Evolutionary conservation across 140 eudicot genomes (phyloP), one percentile per base, ranked within the genome.

Genomic region (Bidens hawaiensis): DNA sequence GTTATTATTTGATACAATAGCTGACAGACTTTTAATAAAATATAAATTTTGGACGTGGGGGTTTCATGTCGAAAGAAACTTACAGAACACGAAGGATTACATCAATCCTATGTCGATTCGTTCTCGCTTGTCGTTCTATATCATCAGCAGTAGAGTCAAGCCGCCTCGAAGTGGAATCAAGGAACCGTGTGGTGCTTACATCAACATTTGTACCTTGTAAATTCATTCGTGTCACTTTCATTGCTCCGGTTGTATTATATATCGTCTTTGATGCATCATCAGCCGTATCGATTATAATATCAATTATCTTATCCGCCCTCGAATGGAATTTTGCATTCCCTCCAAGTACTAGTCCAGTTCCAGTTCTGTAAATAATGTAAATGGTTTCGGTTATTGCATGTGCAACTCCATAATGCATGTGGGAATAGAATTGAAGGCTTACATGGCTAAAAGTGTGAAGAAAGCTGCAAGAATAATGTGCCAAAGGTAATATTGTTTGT

Each of bases 201-300:
- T 51, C 80, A 43, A 57, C 76, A 40, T 71, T 71, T 8, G 75
- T 59, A 65, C 64, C 75, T 73, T 65, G 63, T 73, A 90, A 70
- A 74, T 69, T 83, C 12, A 1, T 31, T 49, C 73, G 68, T 62
- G 89, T 86, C 24, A 48, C 26, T 46, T 59, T 90, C 95, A 90
- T 83, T 15, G 95, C 94, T 55, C 81, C 82, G 1, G 97, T 90
- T 13, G 89, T 84, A 73, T 75, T 75, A 57, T 79, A 73, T 69
- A 90, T 76, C 1, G 90, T 81, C n/a, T 68, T 57, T 4, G 97
- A 76, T 23, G 97, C 97, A 10, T 75, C 79, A 72, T 86, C 88
- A 4, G 97, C 95, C 0, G 97, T 79, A 60, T 86, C 84, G 4
- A 90, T 81, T 1, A 90, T 68, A 14, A 79, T 79, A 66, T 77